Evolutionary conservation across 2,329 filamentous ascomycete species (phyloP), one percentile per base, ranked within the genome.

Genomic region (Ophiostoma novo-ulmi): DNA sequence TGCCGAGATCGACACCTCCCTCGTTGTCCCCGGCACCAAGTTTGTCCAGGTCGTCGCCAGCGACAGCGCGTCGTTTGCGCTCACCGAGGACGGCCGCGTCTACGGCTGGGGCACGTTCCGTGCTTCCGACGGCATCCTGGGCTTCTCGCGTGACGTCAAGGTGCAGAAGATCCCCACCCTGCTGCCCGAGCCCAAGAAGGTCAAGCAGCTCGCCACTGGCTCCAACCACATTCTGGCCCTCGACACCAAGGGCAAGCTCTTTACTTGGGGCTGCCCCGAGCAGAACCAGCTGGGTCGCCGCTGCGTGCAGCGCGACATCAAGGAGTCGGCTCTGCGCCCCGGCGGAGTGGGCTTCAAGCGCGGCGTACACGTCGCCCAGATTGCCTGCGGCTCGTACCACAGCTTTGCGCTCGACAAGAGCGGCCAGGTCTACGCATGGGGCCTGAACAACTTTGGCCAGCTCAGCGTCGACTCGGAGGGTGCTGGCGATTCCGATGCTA

Each of bases 51-150:
- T 94, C 71, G 87, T 86, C 61, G 91, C 91, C 44, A 88, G 88
- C 69, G 91, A 94, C 80, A 93, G 88, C 77, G 87, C 89, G 65
- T 91, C 88, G 2, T 93, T 94, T 78, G 91, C 86, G 11, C 83
- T 95, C 44, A 94, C 92, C 13, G 86, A 88, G 65, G 88, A 91
- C 72, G 92, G 92, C 22, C 83, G 86, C 68, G 89, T 95, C 39
- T 95, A 92, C 76, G 91, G 91, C 72, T 95, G 92, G 91, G 92
- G 92, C 55, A 93, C 91, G 14, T 95, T 95, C 82, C 84, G 91
- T 75, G 85, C 85, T 20, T 78, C 76, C 73, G 84, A 87, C 75
- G 85, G 85, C 63, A 82, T 87, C 52, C 75, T 80, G 14, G 79
- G 79, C 67, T 80, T 80, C 74, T 76, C 72, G 70, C 74, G 71